These are phyloP conservation scores for Chlorella sp. DNA, from an alignment of 139 green algal genomes.

Conservation along the genomic window DNA sequence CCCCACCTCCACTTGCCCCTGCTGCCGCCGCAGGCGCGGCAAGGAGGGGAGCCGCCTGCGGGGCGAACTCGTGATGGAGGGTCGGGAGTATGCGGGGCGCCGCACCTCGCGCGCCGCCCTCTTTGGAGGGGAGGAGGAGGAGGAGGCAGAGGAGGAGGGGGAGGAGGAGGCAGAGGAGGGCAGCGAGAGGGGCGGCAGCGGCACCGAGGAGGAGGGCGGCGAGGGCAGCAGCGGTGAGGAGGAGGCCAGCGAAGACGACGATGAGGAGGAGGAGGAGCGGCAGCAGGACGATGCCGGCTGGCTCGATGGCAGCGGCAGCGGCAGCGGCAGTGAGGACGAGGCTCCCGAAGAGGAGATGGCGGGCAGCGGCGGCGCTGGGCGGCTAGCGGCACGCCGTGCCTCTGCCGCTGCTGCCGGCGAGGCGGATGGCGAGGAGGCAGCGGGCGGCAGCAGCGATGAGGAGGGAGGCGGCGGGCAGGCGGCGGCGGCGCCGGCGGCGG, in stretches of 20 bases:
- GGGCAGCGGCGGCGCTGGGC: background rate
- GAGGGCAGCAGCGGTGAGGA: background rate
- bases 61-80: conserved; percentile 28
- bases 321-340: background rate
- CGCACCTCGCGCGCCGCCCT: background rate
- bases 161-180: background rate
- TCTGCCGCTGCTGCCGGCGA: background rate
- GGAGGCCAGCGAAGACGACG: background rate
- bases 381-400: background rate
- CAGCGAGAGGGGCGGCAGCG: background rate
- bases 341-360: background rate
- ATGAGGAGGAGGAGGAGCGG: background rate
- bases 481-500: background rate
- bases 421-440: background rate
- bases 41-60: conserved; percentile 28
- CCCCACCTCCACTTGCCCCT: background rate
- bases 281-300: background rate
- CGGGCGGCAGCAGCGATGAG: background rate
- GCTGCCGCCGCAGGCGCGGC: background rate
- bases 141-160: background rate
- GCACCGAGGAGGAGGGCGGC: background rate
- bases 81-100: conserved; percentile 7
- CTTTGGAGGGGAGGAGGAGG: conserved; percentile 9
- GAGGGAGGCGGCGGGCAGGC: background rate
- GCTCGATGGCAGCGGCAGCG: too few species aligned